Base-by-base conservation (phyloP, 441 rosid genomes). In the Adansonia rubrostipa region DNA sequence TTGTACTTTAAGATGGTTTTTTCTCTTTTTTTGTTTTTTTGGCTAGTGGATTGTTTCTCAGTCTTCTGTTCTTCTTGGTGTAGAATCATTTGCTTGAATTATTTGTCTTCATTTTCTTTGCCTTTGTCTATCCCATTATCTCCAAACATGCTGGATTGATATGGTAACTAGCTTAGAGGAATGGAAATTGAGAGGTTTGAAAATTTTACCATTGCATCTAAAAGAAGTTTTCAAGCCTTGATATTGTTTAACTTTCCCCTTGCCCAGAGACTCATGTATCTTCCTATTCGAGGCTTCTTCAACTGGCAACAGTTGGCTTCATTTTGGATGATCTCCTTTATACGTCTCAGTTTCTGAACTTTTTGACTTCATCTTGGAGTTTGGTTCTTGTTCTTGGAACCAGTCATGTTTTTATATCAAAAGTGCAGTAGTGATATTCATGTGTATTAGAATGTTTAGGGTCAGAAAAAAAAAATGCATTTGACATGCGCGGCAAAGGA, bases 341-440 rank as follows among this genome's bases (percentile, higher is more conserved):
- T 4, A 42, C 20, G 54, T 57, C 66, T 57, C 3, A 3, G 51
- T 57, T 73, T 57, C 53, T 20, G 53, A 73, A 42, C 66, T 40
- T 56, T 50, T 51, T 71, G 6, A 24, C 19, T 53, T 53, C 47
- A 28, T 3, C 13, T 71, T 51, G 36, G 42, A 40, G 76, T 19
- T 57, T 20, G 40, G 9, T 58, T 57, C 40, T 73, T 73, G 76
- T 42, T 57, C 65, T 40, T 36, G 36, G 53, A 56, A 40, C n/a
- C 53, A 17, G 40, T 68, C 40, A 15, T 6, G 33, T 73, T 36
- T 56, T 73, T 28, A 9, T 17, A 40, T 11, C 1, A 3, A n/a
- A 72, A 72, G n/a, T 40, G 33, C 11, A 5, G 10, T 40, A 17
- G 33, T 17, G 9, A 10, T 72, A 51, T 8, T 70, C 8, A 28